phyloP scores from a whole-genome alignment of 345 rosid species.

The Dipteronia dyeriana region DNA sequence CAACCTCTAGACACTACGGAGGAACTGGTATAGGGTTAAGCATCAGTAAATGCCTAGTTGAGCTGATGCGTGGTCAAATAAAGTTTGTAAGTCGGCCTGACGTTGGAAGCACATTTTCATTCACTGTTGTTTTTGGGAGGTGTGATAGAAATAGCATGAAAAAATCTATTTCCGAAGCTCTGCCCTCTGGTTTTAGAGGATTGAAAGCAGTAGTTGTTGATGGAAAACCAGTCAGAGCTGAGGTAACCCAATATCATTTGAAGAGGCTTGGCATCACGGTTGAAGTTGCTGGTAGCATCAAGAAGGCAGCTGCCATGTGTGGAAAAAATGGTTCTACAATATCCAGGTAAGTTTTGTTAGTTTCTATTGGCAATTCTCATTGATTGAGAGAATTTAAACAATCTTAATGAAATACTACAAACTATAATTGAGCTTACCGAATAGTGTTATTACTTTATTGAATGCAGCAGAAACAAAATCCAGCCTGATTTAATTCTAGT shows the following conservation, averaged over 20 bases:
- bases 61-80: constrained; percentile 93
- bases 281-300: constrained; percentile 59
- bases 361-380: background rate
- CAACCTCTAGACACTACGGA: constrained; percentile 87
- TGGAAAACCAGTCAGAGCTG: constrained; percentile 85
- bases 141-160: constrained; percentile 46
- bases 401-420: background rate
- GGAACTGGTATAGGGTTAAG: constrained; percentile 99
- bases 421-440: background rate
- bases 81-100: constrained; percentile 75
- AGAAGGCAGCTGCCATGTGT: constrained; percentile 33
- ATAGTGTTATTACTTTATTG: constrained; percentile 1
- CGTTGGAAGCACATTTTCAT: constrained; percentile 87
- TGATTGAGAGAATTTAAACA: background rate
- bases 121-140: constrained; percentile 64
- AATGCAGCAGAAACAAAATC: constrained; percentile 39
- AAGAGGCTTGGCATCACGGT: constrained; percentile 84
- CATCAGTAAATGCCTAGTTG: constrained; percentile 90
- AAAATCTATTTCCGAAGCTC: constrained; percentile 59
- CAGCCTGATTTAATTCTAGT: constrained; percentile 71
- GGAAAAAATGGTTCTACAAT: constrained; percentile 54
- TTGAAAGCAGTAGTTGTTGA: constrained; percentile 84
- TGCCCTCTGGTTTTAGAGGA: constrained; percentile 74
- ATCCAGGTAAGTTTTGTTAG: constrained; percentile 47
- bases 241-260: constrained; percentile 85